Evolutionary conservation across 1,139 yeast genomes (phyloP), one percentile per base, ranked within the genome.

Genomic region (Suhomyces guaymorum): DNA sequence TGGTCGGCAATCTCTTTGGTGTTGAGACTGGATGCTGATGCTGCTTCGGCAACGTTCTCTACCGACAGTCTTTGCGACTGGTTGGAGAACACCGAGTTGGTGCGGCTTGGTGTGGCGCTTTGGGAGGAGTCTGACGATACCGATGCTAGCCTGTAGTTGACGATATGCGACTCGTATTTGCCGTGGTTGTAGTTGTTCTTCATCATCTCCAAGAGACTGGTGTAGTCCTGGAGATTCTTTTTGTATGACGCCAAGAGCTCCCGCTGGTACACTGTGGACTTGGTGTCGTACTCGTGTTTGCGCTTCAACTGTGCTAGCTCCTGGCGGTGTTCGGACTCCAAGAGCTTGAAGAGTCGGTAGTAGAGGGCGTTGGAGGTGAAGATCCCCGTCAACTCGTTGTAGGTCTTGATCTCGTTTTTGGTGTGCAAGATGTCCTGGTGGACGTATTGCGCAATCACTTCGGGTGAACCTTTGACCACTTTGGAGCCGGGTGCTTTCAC

Each of bases 121-220:
- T 7, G 9, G 6, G 34, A 19, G 6, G 27, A 24, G n/a, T 30
- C 34, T 3, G 31, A 18, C 3, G 9, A 17, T 3, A 19, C 16
- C 3, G 36, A 32, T 4, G 29, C 26, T 11, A 38, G 18, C 19
- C 48, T 35, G 22, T 39, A 30, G 18, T 39, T 37, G 11, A 43
- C 38, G 3, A 47, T 34, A 14, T 44, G 37, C 5, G 40, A 32
- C 25, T 44, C 44, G 29, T 44, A 43, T 3, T 43, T 26, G n/a
- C 48, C 51, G 15, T 46, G 48, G 29, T 44, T 45, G 33, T 55
- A 49, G 38, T 54, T 55, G 34, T 55, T 54, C 35, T 49, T 46
- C 35, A 54, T 42, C 12, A 52, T 42, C n/a, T 50, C 57, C 18
- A 54, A 31, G n/a, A 58, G 41, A 28, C 49, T 42, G 10, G 42